Evolutionary conservation across 495 filamentous ascomycete species (phyloP), one percentile per base, ranked within the genome.

Genomic region (Trichocladium antarcticum): DNA sequence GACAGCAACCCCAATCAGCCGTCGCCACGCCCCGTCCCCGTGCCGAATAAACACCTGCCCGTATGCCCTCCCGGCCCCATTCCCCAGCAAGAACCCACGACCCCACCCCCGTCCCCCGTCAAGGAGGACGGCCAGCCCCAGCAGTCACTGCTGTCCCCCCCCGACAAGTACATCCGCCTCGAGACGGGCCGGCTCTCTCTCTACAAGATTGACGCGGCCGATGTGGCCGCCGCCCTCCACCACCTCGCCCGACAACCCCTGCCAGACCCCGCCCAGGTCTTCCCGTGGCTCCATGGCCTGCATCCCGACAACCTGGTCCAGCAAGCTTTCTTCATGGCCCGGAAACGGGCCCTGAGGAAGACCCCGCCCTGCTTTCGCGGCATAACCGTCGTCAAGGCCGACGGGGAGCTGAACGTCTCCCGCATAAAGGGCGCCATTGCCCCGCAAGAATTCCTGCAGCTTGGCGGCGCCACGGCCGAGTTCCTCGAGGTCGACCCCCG

Each of bases 281-380:
- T 96, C 58, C 92, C 92, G n/a, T 98, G 92, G 92, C 74, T 95
- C 8, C 92, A 98, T 69, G 92, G 92, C 17, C 68, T 97, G n/a
- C 90, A 97, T 56, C 80, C 84, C 3, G 77, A 80, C 45, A 98
- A 97, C 58, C 80, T 86, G 37, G 74, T 95, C 45, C 92, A 98
- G 60, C 72, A 88, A 48, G 79, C 82, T 14, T 96, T 95, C 70
- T 96, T 98, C 66, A 78, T 79, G 47, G 78, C 83, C 15, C 79
- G 87, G 40, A 82, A 81, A 51, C 84, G 82, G 42, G 69, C 79
- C 1, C 69, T 84, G 49, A 74, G 85, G 42, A 80, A 78, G 57
- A 80, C 82, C n/a, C 89, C 89, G 0, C 74, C 71, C 50, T 92
- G 85, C 54, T 78, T 89, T 57, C 80, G 90, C 27, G 82, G 84